phyloP scores from a whole-genome alignment of 495 filamentous ascomycete genomes.

The Penicillium robsamsonii region DNA sequence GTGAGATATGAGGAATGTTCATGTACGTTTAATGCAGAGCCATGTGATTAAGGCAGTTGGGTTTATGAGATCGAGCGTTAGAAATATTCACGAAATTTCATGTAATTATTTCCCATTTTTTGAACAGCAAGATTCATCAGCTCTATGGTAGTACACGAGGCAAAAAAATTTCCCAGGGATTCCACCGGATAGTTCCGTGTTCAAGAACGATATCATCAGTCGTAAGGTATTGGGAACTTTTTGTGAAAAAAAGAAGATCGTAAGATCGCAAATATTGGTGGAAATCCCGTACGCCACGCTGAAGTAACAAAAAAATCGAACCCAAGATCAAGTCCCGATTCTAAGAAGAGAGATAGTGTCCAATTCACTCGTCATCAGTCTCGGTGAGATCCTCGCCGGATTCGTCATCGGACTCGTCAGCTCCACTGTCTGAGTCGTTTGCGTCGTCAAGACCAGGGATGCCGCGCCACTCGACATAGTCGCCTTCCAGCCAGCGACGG shows the following conservation, averaged over 20 bases:
- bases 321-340: constrained; percentile 3
- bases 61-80: background rate
- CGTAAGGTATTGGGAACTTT: constrained; percentile 27
- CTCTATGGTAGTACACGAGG: constrained; percentile 9
- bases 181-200: constrained; percentile 9
- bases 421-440: constrained; percentile 50
- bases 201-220: constrained; percentile 20
- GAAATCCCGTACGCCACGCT: constrained; percentile 26
- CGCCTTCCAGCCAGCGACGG: constrained; percentile 77
- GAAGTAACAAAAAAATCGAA: constrained; percentile 18
- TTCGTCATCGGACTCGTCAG: constrained; percentile 31
- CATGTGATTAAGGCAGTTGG: background rate
- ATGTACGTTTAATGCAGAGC: background rate
- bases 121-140: constrained; percentile 8
- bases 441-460: constrained; percentile 69
- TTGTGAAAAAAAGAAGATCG: constrained; percentile 16
- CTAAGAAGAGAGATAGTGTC: background rate
- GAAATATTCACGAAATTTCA: background rate
- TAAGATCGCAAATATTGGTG: constrained; percentile 6
- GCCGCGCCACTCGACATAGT: constrained; percentile 81
- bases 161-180: constrained; percentile 8
- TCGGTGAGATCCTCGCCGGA: constrained; percentile 36
- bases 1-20: background rate
- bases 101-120: constrained; percentile 19
- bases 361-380: constrained; percentile 39